phyloP scores from a whole-genome alignment of 2,329 filamentous ascomycete genomes.

The Fusarium pseudonygamai region DNA sequence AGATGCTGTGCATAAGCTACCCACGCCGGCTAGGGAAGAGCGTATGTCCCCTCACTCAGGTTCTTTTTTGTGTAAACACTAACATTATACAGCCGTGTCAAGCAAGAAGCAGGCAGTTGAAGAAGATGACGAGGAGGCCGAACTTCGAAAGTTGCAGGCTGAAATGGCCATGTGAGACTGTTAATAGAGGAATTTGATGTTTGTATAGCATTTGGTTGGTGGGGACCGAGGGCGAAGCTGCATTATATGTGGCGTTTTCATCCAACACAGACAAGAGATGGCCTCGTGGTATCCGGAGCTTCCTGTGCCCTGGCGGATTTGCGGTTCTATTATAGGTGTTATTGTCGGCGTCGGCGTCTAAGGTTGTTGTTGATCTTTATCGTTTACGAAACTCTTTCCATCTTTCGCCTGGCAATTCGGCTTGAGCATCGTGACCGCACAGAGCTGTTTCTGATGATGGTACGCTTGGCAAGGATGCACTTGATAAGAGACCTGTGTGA shows the following conservation, averaged over 20 bases:
- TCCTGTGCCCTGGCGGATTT: slow-evolving; percentile 26
- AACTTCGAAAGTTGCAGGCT: slow-evolving; percentile 90
- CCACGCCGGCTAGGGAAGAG: slow-evolving; percentile 77
- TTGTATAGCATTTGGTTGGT: slow-evolving; percentile 42
- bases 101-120: slow-evolving; percentile 59
- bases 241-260: slow-evolving; percentile 13
- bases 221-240: slow-evolving; percentile 17
- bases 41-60: slow-evolving; percentile 63
- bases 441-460: neutral
- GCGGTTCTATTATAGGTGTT: slow-evolving; percentile 41
- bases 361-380: slow-evolving; percentile 39
- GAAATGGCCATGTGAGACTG: slow-evolving; percentile 89
- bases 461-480: neutral
- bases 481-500: neutral
- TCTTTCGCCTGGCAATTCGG: slow-evolving; percentile 25
- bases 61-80: slow-evolving; percentile 7
- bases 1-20: slow-evolving; percentile 81
- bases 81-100: slow-evolving; percentile 44
- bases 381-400: slow-evolving; percentile 31
- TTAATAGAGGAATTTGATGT: slow-evolving; percentile 17
- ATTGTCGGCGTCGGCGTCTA: slow-evolving; percentile 48
- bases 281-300: slow-evolving; percentile 21
- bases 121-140: slow-evolving; percentile 96
- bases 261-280: slow-evolving; percentile 29
- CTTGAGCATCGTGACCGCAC: slow-evolving; percentile 12